Percentiles rank a stretch among this genome's conserved stretches.
phyloP scores from a whole-genome alignment of 1,139 yeast genomes.

The Hyphopichia buzzinii region DNA sequence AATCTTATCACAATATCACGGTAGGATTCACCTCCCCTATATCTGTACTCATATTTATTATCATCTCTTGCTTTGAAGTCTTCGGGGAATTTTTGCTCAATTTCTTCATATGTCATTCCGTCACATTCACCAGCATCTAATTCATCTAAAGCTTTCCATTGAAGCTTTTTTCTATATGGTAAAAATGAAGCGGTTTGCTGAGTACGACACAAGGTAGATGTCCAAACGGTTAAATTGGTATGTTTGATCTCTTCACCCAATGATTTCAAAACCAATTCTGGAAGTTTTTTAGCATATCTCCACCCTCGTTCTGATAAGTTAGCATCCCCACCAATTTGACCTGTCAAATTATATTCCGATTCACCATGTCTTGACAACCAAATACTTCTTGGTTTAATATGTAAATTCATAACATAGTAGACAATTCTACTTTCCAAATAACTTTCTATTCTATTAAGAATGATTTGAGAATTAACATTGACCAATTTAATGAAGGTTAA shows the following conservation, averaged over 20 bases:
- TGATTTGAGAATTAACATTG: conserved; percentile 83
- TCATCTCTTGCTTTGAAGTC: conserved; percentile 96
- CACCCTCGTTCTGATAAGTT: conserved; percentile 82
- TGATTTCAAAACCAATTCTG: conserved; percentile 70
- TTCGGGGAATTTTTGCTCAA: conserved; percentile 77
- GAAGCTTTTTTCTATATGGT: conserved; percentile 73
- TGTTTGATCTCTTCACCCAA: conserved; percentile 65
- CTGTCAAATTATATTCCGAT: conserved; percentile 85
- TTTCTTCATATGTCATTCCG: conserved; percentile 83
- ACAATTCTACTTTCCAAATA: conserved; percentile 91
- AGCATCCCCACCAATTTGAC: conserved; percentile 96
- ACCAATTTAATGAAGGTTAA: conserved; percentile 83
- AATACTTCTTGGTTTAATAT: conserved; percentile 85
- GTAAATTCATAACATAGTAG: conserved; percentile 92
- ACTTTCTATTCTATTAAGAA: conserved; percentile 82
- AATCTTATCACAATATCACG: conserved; percentile 91
- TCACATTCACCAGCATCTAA: conserved; percentile 98
- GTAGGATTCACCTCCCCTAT: conserved; percentile 96
- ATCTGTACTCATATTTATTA: conserved; percentile 91
- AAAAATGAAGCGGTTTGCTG: conserved; percentile 87
- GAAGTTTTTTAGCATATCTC: conserved; percentile 79
- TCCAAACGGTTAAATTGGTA: conserved; percentile 87
- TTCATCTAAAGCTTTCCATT: conserved; percentile 97
- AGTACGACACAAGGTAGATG: conserved; percentile 87
- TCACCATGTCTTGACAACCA: conserved; percentile 97